Percentiles rank a stretch among this genome's conserved stretches.
These are phyloP conservation scores for Mycena alexandri DNA, from an alignment of 768 basidiomycete genomes.

Conservation along the genomic window DNA sequence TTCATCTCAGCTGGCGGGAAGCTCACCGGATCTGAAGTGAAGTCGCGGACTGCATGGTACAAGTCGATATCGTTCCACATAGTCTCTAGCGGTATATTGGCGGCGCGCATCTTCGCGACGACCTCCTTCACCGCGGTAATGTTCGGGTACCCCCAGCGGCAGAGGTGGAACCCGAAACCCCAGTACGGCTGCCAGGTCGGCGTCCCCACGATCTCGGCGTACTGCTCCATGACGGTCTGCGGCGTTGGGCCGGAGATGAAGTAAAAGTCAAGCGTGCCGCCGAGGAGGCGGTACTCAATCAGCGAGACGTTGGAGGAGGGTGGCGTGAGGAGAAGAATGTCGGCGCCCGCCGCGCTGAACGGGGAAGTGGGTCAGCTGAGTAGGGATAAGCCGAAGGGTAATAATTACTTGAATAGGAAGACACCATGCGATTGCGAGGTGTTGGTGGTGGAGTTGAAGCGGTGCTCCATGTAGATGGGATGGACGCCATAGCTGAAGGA, in stretches of 20 bases:
- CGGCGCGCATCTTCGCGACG: slow-evolving; percentile 64
- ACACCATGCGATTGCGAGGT: slow-evolving; percentile 79
- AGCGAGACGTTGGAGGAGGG: slow-evolving; percentile 66
- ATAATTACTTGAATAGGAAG: slow-evolving; percentile 72
- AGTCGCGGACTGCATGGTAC: slow-evolving; percentile 77
- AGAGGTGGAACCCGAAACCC: slow-evolving; percentile 85
- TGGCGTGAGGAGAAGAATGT: slow-evolving; percentile 76
- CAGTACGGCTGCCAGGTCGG: slow-evolving; percentile 81
- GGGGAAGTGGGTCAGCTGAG: slow-evolving; percentile 20
- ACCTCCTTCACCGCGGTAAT: slow-evolving; percentile 56
- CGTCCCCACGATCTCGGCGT: slow-evolving; percentile 73
- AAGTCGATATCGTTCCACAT: slow-evolving; percentile 88
- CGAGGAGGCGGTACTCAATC: slow-evolving; percentile 79
- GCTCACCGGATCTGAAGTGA: slow-evolving; percentile 74
- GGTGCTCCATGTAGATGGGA: slow-evolving; percentile 80
- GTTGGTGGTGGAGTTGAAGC: slow-evolving; percentile 64
- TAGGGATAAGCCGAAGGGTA: background rate
- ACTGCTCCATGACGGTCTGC: slow-evolving; percentile 75
- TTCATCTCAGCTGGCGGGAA: slow-evolving; percentile 69
- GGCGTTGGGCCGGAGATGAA: slow-evolving; percentile 76
- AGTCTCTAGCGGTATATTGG: slow-evolving; percentile 85
- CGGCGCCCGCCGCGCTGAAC: slow-evolving; percentile 73
- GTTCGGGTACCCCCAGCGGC: slow-evolving; percentile 57
- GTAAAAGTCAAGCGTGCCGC: slow-evolving; percentile 84
- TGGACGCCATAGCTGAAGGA: slow-evolving; percentile 75